These are phyloP conservation scores for Rhododendron ovatum DNA, from an alignment of 148 eudicot species.

Conservation along the genomic window DNA sequence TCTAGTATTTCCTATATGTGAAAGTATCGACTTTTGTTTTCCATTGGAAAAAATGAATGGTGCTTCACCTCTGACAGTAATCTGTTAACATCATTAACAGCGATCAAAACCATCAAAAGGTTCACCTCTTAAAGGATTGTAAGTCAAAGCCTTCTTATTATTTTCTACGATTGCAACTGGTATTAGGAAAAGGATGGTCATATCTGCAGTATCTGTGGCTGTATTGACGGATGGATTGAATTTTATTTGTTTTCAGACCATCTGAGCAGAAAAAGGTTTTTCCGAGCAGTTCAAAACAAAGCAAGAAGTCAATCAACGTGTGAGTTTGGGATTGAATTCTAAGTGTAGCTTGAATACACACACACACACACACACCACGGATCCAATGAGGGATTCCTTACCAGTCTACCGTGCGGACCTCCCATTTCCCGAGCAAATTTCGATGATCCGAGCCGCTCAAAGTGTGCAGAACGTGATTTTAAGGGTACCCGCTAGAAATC, in stretches of 20 bases:
- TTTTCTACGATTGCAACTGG: background rate
- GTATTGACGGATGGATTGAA: background rate
- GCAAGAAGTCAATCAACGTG: conserved; percentile 41
- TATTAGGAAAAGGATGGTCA: background rate
- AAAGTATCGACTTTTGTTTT: background rate
- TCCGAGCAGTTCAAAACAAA: conserved; percentile 28
- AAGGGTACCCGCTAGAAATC: no score
- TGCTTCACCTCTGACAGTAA: conserved; percentile 21
- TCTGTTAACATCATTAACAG: conserved; percentile 33
- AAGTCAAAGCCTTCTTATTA: conserved; percentile 28
- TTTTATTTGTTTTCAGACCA: conserved; percentile 38
- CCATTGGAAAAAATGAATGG: background rate
- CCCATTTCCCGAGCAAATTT: no score
- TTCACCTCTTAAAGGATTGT: conserved; percentile 45
- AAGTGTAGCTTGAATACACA: background rate
- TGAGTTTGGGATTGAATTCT: conserved; percentile 22
- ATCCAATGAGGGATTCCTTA: no score
- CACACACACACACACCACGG: no score
- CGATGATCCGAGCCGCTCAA: no score
- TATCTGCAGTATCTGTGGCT: background rate
- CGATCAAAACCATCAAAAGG: conserved; percentile 40
- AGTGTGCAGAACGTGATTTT: no score
- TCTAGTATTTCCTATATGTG: background rate
- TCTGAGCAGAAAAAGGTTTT: conserved; percentile 38
- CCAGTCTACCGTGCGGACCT: no score